These are phyloP conservation scores for Malassezia japonica DNA, from an alignment of 1,284 basidiomycete genomes.

Conservation along the genomic window DNA sequence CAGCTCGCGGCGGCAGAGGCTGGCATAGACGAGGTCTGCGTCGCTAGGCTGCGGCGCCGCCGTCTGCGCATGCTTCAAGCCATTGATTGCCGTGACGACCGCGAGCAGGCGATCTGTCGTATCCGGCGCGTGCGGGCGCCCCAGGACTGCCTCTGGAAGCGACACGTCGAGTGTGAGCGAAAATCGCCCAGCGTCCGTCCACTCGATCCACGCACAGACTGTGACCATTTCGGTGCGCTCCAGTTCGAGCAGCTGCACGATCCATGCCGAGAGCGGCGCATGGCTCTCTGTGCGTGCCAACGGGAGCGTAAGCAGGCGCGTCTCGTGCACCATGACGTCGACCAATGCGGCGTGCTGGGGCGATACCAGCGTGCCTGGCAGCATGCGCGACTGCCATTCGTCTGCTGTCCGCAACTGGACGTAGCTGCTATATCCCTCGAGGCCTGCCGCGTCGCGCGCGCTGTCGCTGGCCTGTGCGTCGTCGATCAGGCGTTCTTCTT, in stretches of 20 bases:
- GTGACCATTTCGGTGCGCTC: neutral
- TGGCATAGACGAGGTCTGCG: conserved; percentile 27
- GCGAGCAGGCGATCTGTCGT: neutral
- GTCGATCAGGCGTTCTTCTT: too few relatives aligned
- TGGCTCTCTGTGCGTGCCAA: conserved; percentile 2
- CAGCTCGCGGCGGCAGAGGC: conserved; percentile 19
- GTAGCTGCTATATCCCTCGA: too few relatives aligned
- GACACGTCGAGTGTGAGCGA: neutral
- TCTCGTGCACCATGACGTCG: neutral
- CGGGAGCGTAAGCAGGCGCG: neutral
- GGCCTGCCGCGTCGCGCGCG: too few relatives aligned
- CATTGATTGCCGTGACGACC: neutral
- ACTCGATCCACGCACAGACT: neutral
- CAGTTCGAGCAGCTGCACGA: neutral
- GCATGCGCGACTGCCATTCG: neutral
- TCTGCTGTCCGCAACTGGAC: too few relatives aligned
- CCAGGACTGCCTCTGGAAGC: neutral
- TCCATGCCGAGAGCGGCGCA: neutral
- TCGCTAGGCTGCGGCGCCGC: conserved; percentile 7
- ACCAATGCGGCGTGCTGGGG: neutral
- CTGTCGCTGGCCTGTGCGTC: too few relatives aligned
- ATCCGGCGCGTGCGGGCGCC: neutral
- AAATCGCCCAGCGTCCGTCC: neutral
- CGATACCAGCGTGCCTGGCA: neutral
- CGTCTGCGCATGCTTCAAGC: neutral